Base-by-base conservation (phyloP, 306 rosid species). In the Vigna nakashimae region DNA sequence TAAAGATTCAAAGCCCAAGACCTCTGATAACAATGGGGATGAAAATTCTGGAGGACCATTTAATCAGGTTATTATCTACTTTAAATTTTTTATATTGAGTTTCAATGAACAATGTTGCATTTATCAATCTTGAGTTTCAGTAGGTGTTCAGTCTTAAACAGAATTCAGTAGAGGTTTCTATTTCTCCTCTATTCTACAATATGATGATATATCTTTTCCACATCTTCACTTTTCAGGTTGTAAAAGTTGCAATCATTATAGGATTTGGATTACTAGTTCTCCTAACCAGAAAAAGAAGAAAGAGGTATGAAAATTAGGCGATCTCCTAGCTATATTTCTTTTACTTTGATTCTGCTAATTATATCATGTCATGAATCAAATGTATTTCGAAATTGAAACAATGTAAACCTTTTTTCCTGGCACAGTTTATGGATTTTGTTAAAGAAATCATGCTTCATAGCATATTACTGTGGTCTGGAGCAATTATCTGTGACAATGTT, bases 231-330 rank as follows among this genome's bases (percentile, higher is more conserved):
- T 79, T 45, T 62, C 90, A 95, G 97, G 94, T 73, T 45, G 46
- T 91, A 26, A 92, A 87, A 86, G 83, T 79, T 87, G 98, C 94
- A 85, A 78, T 88, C 70, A 82, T 91, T 79, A 20, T 86, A 40
- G 98, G 98, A 73, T 95, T 95, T 73, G 99, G 97, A 71, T 42
- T 89, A 43, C 90, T 92, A 57, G 97, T 95, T 87, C 84, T 95
- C 63, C 77, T 95, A 22, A 85, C 92, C 12, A 90, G 99, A 81
- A 93, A 89, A 56, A 83, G 90, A 74, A 88, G 68, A 70, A 74
- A 70, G 71, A 85, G 93, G 92, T 83, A 78, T 6, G 49, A 9
- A 72, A 28, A 56, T 10, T 76, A 62, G 15, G 42, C 49, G 1
- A 68, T 50, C 60, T 74, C 62, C 42, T 70, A 6, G 65, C 16